Base-by-base conservation (phyloP, 2,329 filamentous ascomycete species). In the Penicillium sp. region DNA sequence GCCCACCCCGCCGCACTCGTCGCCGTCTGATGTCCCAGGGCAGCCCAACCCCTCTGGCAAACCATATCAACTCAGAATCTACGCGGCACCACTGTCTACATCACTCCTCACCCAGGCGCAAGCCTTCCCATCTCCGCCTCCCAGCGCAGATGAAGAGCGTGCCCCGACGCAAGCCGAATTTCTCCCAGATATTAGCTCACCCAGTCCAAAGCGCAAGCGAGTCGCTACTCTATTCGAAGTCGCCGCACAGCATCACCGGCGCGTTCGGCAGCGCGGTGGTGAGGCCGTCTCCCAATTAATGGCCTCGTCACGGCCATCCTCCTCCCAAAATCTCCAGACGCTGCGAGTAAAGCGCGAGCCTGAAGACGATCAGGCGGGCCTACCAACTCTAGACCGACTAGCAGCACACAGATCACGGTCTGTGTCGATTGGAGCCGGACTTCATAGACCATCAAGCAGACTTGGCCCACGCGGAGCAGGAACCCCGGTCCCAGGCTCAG, bases 141-240 rank as follows among this genome's bases (percentile, higher is more conserved):
- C 59, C n/a, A 73, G 67, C 50, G 55, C 67, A 6, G 54, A 63
- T 24, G 58, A 54, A 22, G 54, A 60, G 27, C 46, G 35, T 56
- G 40, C 36, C 54, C 62, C 54, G 22, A 22, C 22, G 1, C 63
- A 51, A 22, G 73, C 72, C 16, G 70, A 77, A 41, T 78, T 78
- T 46, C 68, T 78, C 14, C 74, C 72, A 2, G 73, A 77, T 56
- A 61, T 73, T 14, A 68, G 69, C 53, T 76, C 75, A 1, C 75
- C 75, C 4, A 78, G 75, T 46, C 76, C 76, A 3, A 79, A 78
- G 60, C 70, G 77, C 44, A 78, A 78, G 63, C 71, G 76, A 37
- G 74, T 78, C n/a, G 73, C 74, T 40, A 77, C 71, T 1, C 67
- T 79, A 2, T 79, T 79, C 46, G 76, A 79, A 58, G 70, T 72